These are phyloP conservation scores for Glaciozyma martinii DNA, from an alignment of 768 basidiomycete genomes.

Conservation along the genomic window DNA sequence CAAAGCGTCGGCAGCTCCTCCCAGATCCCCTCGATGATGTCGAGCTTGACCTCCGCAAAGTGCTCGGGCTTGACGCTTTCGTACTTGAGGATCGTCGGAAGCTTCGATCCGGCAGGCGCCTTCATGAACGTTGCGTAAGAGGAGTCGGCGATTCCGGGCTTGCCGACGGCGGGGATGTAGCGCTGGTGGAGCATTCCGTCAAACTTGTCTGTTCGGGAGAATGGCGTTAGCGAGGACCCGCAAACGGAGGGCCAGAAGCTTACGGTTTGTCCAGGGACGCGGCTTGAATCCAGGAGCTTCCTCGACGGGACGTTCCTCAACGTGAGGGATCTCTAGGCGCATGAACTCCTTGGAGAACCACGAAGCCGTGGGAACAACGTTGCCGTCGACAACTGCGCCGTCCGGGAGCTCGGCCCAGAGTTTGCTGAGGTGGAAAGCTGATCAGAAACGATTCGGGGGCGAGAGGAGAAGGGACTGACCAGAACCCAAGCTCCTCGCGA, in stretches of 20 bases:
- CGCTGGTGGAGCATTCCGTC: neutral
- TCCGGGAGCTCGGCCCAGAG: neutral
- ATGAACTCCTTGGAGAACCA: conserved; percentile 2
- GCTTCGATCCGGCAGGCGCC: neutral
- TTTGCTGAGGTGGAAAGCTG: neutral
- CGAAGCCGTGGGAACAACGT: neutral
- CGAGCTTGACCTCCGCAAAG: neutral
- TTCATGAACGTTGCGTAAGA: neutral
- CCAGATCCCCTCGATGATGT: neutral
- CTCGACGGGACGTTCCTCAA: neutral
- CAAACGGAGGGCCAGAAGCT: neutral
- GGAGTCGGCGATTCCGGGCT: neutral
- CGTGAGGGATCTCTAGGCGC: neutral
- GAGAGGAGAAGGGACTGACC: too few relatives aligned
- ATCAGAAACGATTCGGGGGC: too few relatives aligned
- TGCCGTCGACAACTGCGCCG: neutral
- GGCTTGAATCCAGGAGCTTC: neutral
- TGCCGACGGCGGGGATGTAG: neutral
- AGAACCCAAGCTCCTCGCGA: neutral
- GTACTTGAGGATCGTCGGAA: neutral
- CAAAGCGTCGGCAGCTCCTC: neutral
- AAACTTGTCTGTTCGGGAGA: neutral
- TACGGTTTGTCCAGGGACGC: neutral
- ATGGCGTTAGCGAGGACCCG: neutral
- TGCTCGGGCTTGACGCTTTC: neutral